Base-by-base conservation (phyloP, 2,329 filamentous ascomycete species). In the Phaeoacremonium minimum region DNA sequence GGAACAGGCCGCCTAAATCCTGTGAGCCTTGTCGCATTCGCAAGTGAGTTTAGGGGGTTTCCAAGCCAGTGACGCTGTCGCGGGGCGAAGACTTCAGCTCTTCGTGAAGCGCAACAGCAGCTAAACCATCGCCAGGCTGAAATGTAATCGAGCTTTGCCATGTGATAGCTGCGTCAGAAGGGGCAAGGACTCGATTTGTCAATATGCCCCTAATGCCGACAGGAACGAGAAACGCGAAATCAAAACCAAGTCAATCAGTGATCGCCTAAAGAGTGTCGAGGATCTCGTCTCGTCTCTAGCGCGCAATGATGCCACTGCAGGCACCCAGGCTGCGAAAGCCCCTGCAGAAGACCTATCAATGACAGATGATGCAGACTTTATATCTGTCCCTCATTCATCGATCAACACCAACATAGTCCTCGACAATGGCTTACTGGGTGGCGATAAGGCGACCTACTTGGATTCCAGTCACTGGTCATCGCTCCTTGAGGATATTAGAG, bases 1-100 rank as follows among this genome's bases (percentile, higher is more conserved):
- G 58, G 5, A 58, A 58, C 14, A 43, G 57, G 6, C 55, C 52
- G 7, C 58, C 58, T 4, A 49, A 53, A 12, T 60, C 57, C 2
- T 61, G 58, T 22, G 56, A 60, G 39, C 53, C 49, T 4, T 61
- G 58, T 32, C 52, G 58, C 11, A 39, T 44, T 5, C 52, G 56
- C 33, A 60, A 60, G 56, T 60, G 33, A 29, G 49, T 42, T n/a
- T 6, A 13, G 15, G 7, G 12, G 13, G n/a, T 14, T 28, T 13
- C 20, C 9, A 26, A n/a, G 22, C n/a, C 22, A 9, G n/a, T 9
- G 9, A 26, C 22, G 22, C n/a, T n/a, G n/a, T n/a, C n/a, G n/a
- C n/a, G n/a, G n/a, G n/a, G n/a, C n/a, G n/a, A n/a, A n/a, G n/a
- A n/a, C n/a, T n/a, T n/a, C n/a, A n/a, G n/a, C n/a, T n/a, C n/a